Evolutionary conservation across 345 rosid species (phyloP), one percentile per base, ranked within the genome.

Genomic region (Fremontodendron californicum): DNA sequence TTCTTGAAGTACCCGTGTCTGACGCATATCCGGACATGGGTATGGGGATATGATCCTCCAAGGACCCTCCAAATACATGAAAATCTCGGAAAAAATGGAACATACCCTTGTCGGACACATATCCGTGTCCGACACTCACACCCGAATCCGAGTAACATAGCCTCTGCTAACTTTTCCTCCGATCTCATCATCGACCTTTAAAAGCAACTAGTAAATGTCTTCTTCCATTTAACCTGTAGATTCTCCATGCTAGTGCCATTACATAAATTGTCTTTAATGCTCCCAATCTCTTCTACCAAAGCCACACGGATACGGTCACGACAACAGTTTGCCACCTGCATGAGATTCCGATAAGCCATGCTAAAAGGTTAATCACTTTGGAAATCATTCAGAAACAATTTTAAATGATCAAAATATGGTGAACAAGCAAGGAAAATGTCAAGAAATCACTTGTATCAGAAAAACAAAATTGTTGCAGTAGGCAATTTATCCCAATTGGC

Each of bases 281-380:
- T 61, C 78, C 83, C 84, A 72, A 93, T 85, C 83, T 92, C 94
- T 85, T 92, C 98, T 52, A 88, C 89, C 86, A 95, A 80, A 57
- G 94, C 94, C 37, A 76, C 83, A 83, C 93, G 98, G 77, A 95
- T 67, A 67, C 90, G 89, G 27, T 89, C 89, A 67, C 88, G 86
- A 76, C 99, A 95, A 67, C 92, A 95, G 73, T 93, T 87, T 79
- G 98, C 99, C 84, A 92, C 99, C 99, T 95, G 91, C 91, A 81
- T 25, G 55, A 83, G 75, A 66, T 58, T 76, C 79, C 85, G 62
- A 85, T 77, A 78, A 82, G 81, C 83, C 77, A 87, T 75, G 75
- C 78, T 55, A 39, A 71, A n/a, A 79, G 55, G 25, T 71, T 37
- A n/a, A 49, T 49, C 55, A 48, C 7, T 52, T 61, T 66, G 78